Base-by-base conservation (phyloP, 2,329 filamentous ascomycete genomes). In the Trematosphaeria pertusa region DNA sequence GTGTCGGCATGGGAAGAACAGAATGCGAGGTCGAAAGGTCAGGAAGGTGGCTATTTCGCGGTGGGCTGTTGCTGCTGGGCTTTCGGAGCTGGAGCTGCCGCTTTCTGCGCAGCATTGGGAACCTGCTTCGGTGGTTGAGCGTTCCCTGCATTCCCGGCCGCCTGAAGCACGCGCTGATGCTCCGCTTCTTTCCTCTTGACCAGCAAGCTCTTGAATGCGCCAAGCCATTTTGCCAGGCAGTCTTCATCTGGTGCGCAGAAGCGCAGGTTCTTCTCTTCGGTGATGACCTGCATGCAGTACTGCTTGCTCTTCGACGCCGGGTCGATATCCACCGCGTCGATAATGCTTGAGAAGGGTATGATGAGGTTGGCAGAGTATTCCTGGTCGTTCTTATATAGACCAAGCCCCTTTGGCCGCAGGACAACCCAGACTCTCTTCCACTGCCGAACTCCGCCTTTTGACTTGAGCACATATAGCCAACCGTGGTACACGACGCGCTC, bases 341-440 rank as follows among this genome's bases (percentile, higher is more conserved):
- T 87, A 42, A 99, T 86, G 43, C 81, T 85, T 7, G 84, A 78
- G 61, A 97, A 84, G 3, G 88, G 85, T 24, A 97, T 78, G 59
- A 99, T 88, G 59, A 91, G 87, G 52, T 88, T 81, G 0, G 92
- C 90, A 10, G 88, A 87, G 71, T 97, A 97, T 74, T 99, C 94
- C 54, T 83, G 78, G 45, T 95, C 89, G 65, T 95, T 88, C 72
- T 97, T 97, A 79, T 99, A 99, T 19, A 97, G 82, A 12, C 91
- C 88, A 22, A 99, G 78, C 54, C 89, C 91, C 40, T 88, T 86
- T 1, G 90, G 87, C 22, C 94, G 88, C 40, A 99, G 81, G 0
- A 97, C 94, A 10, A 88, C 88, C 94, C 94, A 97, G 48, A 91
- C 81, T 61, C 91, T 87, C 78, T 96, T 97, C 94, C 94, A 99